Evolutionary conservation across 1,284 basidiomycete genomes (phyloP).

Genomic region (Pyrrhoderma lamaoense): DNA sequence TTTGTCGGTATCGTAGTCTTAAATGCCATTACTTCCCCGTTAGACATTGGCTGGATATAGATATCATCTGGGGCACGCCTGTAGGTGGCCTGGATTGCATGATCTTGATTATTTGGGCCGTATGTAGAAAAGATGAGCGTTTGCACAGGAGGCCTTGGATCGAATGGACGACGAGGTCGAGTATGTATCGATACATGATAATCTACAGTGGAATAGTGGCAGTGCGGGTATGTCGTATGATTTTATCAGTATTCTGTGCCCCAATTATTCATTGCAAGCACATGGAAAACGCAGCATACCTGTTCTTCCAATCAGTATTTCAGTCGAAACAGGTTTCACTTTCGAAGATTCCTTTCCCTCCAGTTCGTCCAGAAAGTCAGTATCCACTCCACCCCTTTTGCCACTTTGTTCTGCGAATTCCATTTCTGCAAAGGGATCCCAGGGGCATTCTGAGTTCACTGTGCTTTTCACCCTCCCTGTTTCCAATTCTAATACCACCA

Average conservation of each 20-base stretch:
- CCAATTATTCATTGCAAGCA: too few species aligned
- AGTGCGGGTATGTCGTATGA: background rate
- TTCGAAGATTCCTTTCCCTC: conserved; percentile 45
- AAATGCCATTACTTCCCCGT: conserved; percentile 71
- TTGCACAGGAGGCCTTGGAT: conserved; percentile 48
- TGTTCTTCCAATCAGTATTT: conserved; percentile 76
- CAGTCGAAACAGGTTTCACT: conserved; percentile 37
- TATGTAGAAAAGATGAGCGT: conserved; percentile 78
- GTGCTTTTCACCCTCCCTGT: conserved; percentile 77
- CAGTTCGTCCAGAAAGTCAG: conserved; percentile 56
- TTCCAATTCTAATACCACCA: conserved; percentile 75
- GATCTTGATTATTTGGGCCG: conserved; percentile 76
- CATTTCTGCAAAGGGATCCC: conserved; percentile 59
- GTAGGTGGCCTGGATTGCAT: conserved; percentile 56
- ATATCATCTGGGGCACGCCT: conserved; percentile 61
- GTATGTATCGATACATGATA: conserved; percentile 67
- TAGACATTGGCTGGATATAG: conserved; percentile 74
- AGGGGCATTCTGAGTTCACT: conserved; percentile 69
- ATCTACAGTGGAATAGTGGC: conserved; percentile 37
- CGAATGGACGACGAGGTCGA: conserved; percentile 31
- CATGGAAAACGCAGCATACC: too few species aligned
- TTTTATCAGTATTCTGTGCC: too few species aligned
- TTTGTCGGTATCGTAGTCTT: conserved; percentile 30
- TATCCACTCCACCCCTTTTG: conserved; percentile 34
- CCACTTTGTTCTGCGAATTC: conserved; percentile 22